Evolutionary conservation across 768 basidiomycete genomes (phyloP).

Genomic region (Phallus indusiatus): DNA sequence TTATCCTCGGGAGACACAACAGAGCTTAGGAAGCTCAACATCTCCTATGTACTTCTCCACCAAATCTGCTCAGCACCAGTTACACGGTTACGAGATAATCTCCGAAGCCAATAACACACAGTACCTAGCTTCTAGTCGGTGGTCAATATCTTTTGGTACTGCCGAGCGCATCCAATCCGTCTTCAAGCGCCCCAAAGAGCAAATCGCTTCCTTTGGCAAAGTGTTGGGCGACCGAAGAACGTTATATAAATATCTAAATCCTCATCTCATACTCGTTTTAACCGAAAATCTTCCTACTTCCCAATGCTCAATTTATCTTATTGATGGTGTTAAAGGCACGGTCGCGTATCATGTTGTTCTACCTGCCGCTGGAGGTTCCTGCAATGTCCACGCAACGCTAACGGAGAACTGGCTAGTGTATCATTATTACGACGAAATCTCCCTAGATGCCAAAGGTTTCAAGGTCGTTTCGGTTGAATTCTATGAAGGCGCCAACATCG

Average conservation of each 20-base stretch:
- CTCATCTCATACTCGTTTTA: conserved; percentile 58
- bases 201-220: conserved; percentile 70
- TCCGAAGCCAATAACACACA: conserved; percentile 33
- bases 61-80: conserved; percentile 30
- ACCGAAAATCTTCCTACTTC: conserved; percentile 29
- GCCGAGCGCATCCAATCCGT: conserved; percentile 51
- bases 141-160: conserved; percentile 49
- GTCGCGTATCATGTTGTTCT: conserved; percentile 59
- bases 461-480: conserved; percentile 77
- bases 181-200: conserved; percentile 37
- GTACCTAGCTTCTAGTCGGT: conserved; percentile 50
- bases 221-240: conserved; percentile 83
- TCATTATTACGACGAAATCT: conserved; percentile 64
- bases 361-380: conserved; percentile 33
- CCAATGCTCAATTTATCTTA: conserved; percentile 58
- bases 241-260: conserved; percentile 91
- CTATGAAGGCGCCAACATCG: conserved; percentile 64
- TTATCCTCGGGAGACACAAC: conserved; percentile 44
- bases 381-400: conserved; percentile 60
- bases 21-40: conserved; percentile 34
- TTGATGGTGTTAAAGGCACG: conserved; percentile 75
- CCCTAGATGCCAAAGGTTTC: conserved; percentile 52
- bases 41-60: conserved; percentile 49
- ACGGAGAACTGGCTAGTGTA: conserved; percentile 93
- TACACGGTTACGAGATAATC: conserved; percentile 50